Conservation (phyloP, 176 grass and related monocot genomes). For the Guadua angustifolia region DNA sequence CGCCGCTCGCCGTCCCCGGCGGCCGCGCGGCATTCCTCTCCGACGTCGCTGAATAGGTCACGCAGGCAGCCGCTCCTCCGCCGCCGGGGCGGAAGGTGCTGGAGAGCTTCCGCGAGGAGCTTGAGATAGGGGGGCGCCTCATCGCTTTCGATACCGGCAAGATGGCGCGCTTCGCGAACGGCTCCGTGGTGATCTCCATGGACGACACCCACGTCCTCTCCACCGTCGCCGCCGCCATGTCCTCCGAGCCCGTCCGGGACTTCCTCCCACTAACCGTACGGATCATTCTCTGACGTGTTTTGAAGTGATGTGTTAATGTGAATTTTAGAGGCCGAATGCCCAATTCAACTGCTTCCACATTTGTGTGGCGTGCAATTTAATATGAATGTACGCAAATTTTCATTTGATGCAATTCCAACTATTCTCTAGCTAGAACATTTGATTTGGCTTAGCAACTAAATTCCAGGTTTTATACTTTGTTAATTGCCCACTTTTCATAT, state of each 20-base stretch:
- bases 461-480: background rate
- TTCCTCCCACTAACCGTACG: constrained; percentile 91
- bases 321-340: background rate
- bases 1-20: background rate
- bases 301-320: background rate
- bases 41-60: constrained; percentile 30
- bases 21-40: constrained; percentile 49
- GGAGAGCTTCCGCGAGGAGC: constrained; percentile 77
- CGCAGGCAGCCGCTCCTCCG: constrained; percentile 24
- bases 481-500: background rate
- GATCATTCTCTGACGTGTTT: background rate
- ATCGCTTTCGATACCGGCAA: constrained; percentile 91
- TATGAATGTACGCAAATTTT: background rate
- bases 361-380: background rate
- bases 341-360: background rate
- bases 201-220: constrained; percentile 86
- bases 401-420: background rate
- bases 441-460: background rate
- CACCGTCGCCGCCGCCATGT: constrained; percentile 68
- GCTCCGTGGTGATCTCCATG: constrained; percentile 86
- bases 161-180: constrained; percentile 90
- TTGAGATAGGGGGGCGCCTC: constrained; percentile 74
- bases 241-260: constrained; percentile 68
- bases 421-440: background rate
- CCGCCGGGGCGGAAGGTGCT: constrained; percentile 62